These are phyloP conservation scores for Carex pumila DNA, from an alignment of 176 grass and related monocot genomes.

Conservation along the genomic window DNA sequence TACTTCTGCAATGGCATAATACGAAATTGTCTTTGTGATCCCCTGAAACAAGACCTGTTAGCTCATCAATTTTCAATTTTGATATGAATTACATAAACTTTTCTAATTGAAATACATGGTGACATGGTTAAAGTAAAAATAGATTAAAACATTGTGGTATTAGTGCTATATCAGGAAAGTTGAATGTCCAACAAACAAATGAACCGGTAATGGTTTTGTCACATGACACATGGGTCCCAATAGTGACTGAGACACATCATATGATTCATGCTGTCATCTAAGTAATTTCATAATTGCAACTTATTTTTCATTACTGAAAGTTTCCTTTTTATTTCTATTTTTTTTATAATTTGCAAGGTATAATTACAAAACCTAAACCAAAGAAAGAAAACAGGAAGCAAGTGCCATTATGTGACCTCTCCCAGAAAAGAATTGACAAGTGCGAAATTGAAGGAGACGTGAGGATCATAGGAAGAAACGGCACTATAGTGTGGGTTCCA, in stretches of 20 bases:
- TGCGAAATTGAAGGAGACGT: conserved; percentile 75
- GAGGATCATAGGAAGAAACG: conserved; percentile 36
- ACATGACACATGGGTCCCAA: conserved; percentile 19
- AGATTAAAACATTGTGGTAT: background rate
- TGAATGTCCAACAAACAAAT: background rate
- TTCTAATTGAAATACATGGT: background rate
- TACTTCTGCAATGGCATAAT: background rate
- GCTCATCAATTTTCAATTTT: background rate
- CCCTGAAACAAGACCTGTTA: background rate
- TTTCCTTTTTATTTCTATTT: conserved; percentile 10
- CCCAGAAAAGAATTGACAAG: conserved; percentile 65
- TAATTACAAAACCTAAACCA: background rate
- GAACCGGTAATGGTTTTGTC: background rate
- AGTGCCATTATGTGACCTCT: conserved; percentile 47
- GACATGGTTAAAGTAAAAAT: background rate
- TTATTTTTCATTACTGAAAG: conserved; percentile 12
- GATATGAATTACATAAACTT: background rate
- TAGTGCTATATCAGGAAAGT: background rate
- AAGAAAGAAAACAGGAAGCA: conserved; percentile 13
- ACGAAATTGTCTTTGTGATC: background rate
- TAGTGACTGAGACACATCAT: background rate
- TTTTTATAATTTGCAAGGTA: background rate
- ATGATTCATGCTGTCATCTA: background rate
- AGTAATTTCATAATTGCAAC: background rate
- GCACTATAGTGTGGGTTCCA: conserved; percentile 38